phyloP scores from a whole-genome alignment of 2,329 filamentous ascomycete species.

The Amesomyces nigricolor region DNA sequence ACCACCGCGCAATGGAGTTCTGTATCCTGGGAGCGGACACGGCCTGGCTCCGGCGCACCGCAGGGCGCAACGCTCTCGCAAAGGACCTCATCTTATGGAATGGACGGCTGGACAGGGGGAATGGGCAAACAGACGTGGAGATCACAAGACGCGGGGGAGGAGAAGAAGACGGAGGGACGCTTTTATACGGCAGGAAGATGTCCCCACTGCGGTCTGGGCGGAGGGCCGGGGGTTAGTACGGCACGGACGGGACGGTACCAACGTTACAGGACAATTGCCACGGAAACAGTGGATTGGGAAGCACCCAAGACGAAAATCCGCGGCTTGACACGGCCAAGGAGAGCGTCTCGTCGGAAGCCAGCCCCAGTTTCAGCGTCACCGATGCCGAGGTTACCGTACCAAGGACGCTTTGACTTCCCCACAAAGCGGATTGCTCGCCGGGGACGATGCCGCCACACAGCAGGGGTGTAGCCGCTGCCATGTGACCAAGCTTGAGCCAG shows the following conservation, averaged over 20 bases:
- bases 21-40: conserved; percentile 28
- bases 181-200: conserved; percentile 1
- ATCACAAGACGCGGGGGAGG: background rate
- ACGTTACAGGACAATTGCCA: too few relatives aligned
- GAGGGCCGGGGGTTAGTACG: too few relatives aligned
- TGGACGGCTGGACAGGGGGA: background rate
- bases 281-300: background rate
- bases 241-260: too few relatives aligned
- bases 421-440: background rate
- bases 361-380: background rate
- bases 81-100: conserved; percentile 42
- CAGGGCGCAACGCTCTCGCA: conserved; percentile 47
- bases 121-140: background rate
- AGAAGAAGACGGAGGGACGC: background rate
- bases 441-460: background rate
- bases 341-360: background rate
- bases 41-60: conserved; percentile 41
- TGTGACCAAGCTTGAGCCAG: conserved; percentile 15
- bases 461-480: conserved; percentile 9
- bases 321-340: conserved; percentile 12
- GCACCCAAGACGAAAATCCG: background rate
- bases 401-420: conserved; percentile 5
- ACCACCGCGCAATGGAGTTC: conserved; percentile 27
- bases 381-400: conserved; percentile 22
- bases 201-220: background rate